Evolutionary conservation across 2,329 filamentous ascomycete genomes (phyloP).

Genomic region (Xylaria sp.): DNA sequence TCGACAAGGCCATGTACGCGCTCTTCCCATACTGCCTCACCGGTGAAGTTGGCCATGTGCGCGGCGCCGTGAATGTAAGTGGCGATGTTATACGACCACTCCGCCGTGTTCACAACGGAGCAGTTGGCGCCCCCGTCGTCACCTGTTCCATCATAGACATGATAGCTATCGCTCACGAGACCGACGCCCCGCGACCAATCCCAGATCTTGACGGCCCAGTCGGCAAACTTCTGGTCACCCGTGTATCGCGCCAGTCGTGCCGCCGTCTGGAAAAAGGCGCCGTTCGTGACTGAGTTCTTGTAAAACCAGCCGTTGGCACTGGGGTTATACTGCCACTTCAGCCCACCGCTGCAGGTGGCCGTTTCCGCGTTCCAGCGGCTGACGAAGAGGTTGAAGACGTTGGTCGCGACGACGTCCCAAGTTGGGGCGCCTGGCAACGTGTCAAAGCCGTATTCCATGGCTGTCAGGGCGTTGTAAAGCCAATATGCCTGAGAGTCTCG

Average conservation of each 20-base stretch:
- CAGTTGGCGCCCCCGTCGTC: conserved; percentile 43
- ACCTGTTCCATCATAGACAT: conserved; percentile 54
- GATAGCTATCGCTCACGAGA: conserved; percentile 50
- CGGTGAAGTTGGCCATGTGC: conserved; percentile 37
- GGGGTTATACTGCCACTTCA: conserved; percentile 62
- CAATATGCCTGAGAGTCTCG: conserved; percentile 38
- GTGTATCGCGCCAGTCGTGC: conserved; percentile 74
- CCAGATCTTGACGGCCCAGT: conserved; percentile 71
- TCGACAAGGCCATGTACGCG: conserved; percentile 43
- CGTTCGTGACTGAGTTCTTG: conserved; percentile 63
- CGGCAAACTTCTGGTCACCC: conserved; percentile 68
- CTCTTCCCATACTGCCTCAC: conserved; percentile 40
- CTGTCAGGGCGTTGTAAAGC: conserved; percentile 52
- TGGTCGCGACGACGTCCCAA: conserved; percentile 53
- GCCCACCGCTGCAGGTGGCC: conserved; percentile 52
- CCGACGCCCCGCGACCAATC: conserved; percentile 50
- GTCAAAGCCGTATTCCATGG: conserved; percentile 50
- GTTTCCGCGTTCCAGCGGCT: conserved; percentile 45
- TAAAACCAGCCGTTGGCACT: conserved; percentile 63
- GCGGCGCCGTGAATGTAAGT: conserved; percentile 34
- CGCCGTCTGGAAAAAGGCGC: conserved; percentile 67
- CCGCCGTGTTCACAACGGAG: conserved; percentile 44
- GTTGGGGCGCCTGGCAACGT: conserved; percentile 33
- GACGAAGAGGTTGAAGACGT: conserved; percentile 51
- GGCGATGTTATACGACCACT: conserved; percentile 35